phyloP scores from a whole-genome alignment of 2,329 filamentous ascomycete species.

The Xylariaceae sp. region DNA sequence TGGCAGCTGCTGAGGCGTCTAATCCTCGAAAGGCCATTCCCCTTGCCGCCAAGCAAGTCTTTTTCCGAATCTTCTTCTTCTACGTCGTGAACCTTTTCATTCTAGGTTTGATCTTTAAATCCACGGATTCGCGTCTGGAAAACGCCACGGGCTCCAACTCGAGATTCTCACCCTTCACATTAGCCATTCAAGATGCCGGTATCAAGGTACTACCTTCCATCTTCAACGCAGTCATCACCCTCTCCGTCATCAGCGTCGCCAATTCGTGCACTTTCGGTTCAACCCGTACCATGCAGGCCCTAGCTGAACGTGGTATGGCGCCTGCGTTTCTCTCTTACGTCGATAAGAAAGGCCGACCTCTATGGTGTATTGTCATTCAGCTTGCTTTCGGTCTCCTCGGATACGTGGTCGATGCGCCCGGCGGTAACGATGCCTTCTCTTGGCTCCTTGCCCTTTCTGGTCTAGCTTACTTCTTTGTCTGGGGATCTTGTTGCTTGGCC shows the following conservation, averaged over 20 bases:
- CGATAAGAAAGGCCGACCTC: slow-evolving; percentile 65
- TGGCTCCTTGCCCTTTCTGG: slow-evolving; percentile 76
- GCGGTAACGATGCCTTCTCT: slow-evolving; percentile 58
- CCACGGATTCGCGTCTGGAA: slow-evolving; percentile 50
- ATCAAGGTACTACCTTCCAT: slow-evolving; percentile 58
- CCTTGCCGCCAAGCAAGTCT: slow-evolving; percentile 59
- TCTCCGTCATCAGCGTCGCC: slow-evolving; percentile 59
- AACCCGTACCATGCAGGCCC: slow-evolving; percentile 58
- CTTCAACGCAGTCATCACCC: slow-evolving; percentile 60
- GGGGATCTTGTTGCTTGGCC: slow-evolving; percentile 71
- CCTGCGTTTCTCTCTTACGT: slow-evolving; percentile 66
- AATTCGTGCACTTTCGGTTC: slow-evolving; percentile 60
- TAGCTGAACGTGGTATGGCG: slow-evolving; percentile 57
- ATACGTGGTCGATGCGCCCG: slow-evolving; percentile 58
- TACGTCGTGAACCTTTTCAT: slow-evolving; percentile 60
- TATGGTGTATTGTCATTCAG: slow-evolving; percentile 60
- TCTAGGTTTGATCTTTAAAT: slow-evolving; percentile 57
- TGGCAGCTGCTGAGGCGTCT: slow-evolving; percentile 58
- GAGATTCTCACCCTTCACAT: slow-evolving; percentile 57
- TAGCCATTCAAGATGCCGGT: slow-evolving; percentile 58
- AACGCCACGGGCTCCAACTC: slow-evolving; percentile 50
- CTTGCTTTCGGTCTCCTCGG: slow-evolving; percentile 65
- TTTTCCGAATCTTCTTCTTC: slow-evolving; percentile 61
- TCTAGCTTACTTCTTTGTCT: slow-evolving; percentile 76
- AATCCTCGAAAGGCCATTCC: slow-evolving; percentile 58